These are phyloP conservation scores for Artemisia annua DNA, from an alignment of 129 eudicot genomes.

Conservation along the genomic window DNA sequence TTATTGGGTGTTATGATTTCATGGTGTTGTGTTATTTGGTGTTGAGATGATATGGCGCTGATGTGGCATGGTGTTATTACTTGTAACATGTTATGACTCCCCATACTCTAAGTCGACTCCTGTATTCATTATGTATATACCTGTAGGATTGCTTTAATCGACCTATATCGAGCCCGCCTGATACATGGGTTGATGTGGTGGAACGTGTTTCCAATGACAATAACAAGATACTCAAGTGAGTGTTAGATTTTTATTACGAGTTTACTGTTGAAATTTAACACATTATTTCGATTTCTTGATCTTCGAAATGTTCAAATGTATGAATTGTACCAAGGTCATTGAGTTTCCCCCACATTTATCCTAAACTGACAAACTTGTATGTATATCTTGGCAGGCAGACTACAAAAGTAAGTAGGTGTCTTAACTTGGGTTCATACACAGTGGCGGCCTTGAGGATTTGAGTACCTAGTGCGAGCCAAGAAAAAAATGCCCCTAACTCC, in stretches of 20 bases:
- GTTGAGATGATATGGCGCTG: no score
- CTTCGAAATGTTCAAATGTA: background rate
- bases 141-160: conserved; percentile 86
- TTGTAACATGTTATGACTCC: no score
- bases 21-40: no score
- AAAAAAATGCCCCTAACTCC: no score
- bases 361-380: background rate
- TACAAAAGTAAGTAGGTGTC: conserved; percentile 55
- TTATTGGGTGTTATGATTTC: no score
- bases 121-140: no score
- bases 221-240: conserved; percentile 88
- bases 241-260: conserved; percentile 12
- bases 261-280: background rate
- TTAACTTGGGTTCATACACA: conserved; percentile 89
- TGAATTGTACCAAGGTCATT: no score
- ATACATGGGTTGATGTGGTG: conserved; percentile 95
- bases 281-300: background rate
- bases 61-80: no score
- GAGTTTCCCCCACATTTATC: background rate
- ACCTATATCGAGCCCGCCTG: conserved; percentile 85
- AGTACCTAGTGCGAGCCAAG: no score
- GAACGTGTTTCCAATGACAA: conserved; percentile 80
- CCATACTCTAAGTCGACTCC: no score
- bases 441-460: no score
- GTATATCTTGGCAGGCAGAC: conserved; percentile 57